phyloP scores from a whole-genome alignment of 768 basidiomycete species.

The Tephrocybe sp. region DNA sequence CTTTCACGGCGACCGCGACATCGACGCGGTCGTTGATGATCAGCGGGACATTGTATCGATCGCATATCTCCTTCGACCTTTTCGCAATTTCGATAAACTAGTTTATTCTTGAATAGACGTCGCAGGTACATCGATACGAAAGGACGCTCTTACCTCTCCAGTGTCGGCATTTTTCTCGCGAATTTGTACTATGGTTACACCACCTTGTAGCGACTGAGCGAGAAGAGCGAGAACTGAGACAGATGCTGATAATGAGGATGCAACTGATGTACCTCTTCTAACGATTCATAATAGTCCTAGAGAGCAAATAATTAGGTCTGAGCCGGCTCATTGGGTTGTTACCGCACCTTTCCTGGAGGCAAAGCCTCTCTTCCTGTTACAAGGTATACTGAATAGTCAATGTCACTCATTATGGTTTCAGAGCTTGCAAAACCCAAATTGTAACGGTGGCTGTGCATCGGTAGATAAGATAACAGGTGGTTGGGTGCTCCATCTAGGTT shows the following conservation, averaged over 20 bases:
- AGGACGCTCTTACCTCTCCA: conserved; percentile 54
- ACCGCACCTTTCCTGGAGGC: conserved; percentile 66
- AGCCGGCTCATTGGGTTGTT: background rate
- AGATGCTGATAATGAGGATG: background rate
- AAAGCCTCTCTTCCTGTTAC: conserved; percentile 82
- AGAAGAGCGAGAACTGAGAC: conserved; percentile 4
- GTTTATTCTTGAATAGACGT: background rate
- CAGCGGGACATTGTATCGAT: conserved; percentile 74
- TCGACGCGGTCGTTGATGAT: conserved; percentile 90
- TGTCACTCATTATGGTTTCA: conserved; percentile 12
- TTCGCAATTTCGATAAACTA: conserved; percentile 79
- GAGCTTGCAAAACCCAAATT: background rate
- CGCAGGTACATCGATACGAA: background rate
- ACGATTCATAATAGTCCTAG: conserved; percentile 65
- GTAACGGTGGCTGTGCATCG: background rate
- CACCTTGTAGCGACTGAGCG: conserved; percentile 72
- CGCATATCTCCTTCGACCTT: conserved; percentile 68
- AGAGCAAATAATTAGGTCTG: conserved; percentile 4
- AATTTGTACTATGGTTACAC: conserved; percentile 87
- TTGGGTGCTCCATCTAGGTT: no score
- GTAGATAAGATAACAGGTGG: conserved; percentile 2
- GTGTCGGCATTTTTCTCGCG: conserved; percentile 86
- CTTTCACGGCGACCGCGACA: conserved; percentile 74
- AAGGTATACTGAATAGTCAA: conserved; percentile 79
- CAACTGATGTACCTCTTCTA: conserved; percentile 60